Evolutionary conservation across 345 rosid genomes (phyloP), one percentile per base, ranked within the genome.

Genomic region (Hibiscus mutabilis): DNA sequence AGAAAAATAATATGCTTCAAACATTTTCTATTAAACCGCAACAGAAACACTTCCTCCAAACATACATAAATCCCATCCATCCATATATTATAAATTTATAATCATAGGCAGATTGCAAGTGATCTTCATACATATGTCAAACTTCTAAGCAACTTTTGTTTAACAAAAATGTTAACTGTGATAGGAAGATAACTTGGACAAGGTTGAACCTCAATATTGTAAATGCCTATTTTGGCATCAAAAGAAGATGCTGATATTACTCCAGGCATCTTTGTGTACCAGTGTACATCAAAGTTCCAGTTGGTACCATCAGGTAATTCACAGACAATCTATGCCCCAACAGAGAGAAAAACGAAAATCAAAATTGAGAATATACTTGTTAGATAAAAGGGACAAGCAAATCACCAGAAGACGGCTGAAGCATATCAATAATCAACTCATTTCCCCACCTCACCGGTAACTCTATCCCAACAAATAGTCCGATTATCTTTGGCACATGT

Each of bases 211-310:
- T 96, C 99, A 73, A 91, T 87, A 77, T 96, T 96, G 82, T 92
- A 92, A 68, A 96, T 78, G 67, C 97, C 98, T 76, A 96, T 86
- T 84, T 92, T 91, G 60, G 96, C 97, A 80, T 96, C 99, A 86
- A 90, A 96, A 27, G 99, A 92, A 69, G 98, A 96, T 73, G 99
- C 91, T 74, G 97, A 84, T 77, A 96, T 89, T 47, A 96, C 90
- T 80, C 99, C 99, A 11, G 97, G 98, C 55, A 96, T 89, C 83
- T 83, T 88, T 47, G 98, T 84, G 79, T 90, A 92, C 99, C 99
- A 96, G 70, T 96, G 99, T 56, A 96, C 87, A 80, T 96, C 99
- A 74, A 96, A 96, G 80, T 89, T 96, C 99, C 98, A 91, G 82
- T 92, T 96, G 81, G 88, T 82, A 46, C 98, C 98, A 63, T 94